Conservation (phyloP, 2,329 filamentous ascomycete genomes). For the Alternaria triticina region DNA sequence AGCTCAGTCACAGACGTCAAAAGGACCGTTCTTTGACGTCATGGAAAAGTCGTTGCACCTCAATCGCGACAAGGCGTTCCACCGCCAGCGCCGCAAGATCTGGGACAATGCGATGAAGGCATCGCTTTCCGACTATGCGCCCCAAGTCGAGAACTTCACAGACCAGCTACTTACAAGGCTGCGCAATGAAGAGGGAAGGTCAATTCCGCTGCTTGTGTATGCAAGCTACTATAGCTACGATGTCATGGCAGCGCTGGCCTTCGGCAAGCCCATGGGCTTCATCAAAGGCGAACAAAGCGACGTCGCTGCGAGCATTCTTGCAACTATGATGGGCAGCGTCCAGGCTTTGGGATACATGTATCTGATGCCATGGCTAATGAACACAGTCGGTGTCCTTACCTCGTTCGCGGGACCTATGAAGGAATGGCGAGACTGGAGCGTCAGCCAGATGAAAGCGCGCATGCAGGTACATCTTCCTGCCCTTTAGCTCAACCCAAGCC, state of each 20-base stretch:
- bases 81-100: slow-evolving; percentile 33
- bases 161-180: slow-evolving; percentile 28
- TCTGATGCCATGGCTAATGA: slow-evolving; percentile 39
- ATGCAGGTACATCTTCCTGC: slow-evolving; percentile 22
- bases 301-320: slow-evolving; percentile 26
- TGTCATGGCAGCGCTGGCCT: slow-evolving; percentile 54
- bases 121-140: slow-evolving; percentile 29
- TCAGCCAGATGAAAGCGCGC: slow-evolving; percentile 27
- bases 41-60: slow-evolving; percentile 32
- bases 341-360: slow-evolving; percentile 30
- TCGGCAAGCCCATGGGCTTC: slow-evolving; percentile 51
- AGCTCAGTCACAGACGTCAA: slow-evolving; percentile 28
- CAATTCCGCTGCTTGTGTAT: slow-evolving; percentile 49
- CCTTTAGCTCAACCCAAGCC: not conserved
- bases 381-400: slow-evolving; percentile 25
- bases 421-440: slow-evolving; percentile 32
- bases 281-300: slow-evolving; percentile 43
- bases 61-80: slow-evolving; percentile 33
- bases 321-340: slow-evolving; percentile 41
- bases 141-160: slow-evolving; percentile 30
- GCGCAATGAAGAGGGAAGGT: slow-evolving; percentile 23
- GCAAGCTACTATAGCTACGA: slow-evolving; percentile 55
- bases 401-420: slow-evolving; percentile 34
- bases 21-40: slow-evolving; percentile 34
- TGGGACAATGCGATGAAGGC: slow-evolving; percentile 41